phyloP scores from a whole-genome alignment of 441 rosid genomes.

The Brassica hybrid region DNA sequence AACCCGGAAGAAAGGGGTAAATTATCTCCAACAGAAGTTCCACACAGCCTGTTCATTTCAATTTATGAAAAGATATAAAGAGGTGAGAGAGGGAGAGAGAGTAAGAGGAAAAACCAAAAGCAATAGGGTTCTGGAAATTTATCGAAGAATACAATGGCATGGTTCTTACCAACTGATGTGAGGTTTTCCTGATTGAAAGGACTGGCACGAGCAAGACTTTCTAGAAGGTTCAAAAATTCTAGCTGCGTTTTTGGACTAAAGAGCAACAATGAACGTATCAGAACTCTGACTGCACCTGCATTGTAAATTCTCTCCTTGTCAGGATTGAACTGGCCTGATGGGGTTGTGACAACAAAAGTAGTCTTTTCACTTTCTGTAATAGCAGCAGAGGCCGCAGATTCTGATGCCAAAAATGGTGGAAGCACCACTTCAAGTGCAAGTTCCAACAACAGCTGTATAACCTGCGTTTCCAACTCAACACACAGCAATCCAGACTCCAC shows the following conservation, averaged over 20 bases:
- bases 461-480: conserved; percentile 96
- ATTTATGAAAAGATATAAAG: conserved; percentile 22
- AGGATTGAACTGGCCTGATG: conserved; percentile 76
- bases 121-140: conserved; percentile 24
- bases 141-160: conserved; percentile 26
- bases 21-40: too few relatives aligned
- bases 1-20: conserved; percentile 88
- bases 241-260: conserved; percentile 98
- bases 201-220: conserved; percentile 89
- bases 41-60: conserved; percentile 65
- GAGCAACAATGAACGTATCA: conserved; percentile 88
- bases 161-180: conserved; percentile 87
- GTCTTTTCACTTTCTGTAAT: conserved; percentile 55
- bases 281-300: conserved; percentile 90
- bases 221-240: conserved; percentile 81
- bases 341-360: conserved; percentile 60
- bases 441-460: conserved; percentile 89
- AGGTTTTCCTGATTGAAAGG: conserved; percentile 98
- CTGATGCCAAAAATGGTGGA: conserved; percentile 87
- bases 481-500: conserved; percentile 95
- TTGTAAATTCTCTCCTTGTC: conserved; percentile 88
- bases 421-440: conserved; percentile 96
- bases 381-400: conserved; percentile 53
- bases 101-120: conserved; percentile 37
- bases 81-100: conserved; percentile 32